Evolutionary conservation across 306 rosid genomes (phyloP).

Genomic region (Abrus pulchellus): DNA sequence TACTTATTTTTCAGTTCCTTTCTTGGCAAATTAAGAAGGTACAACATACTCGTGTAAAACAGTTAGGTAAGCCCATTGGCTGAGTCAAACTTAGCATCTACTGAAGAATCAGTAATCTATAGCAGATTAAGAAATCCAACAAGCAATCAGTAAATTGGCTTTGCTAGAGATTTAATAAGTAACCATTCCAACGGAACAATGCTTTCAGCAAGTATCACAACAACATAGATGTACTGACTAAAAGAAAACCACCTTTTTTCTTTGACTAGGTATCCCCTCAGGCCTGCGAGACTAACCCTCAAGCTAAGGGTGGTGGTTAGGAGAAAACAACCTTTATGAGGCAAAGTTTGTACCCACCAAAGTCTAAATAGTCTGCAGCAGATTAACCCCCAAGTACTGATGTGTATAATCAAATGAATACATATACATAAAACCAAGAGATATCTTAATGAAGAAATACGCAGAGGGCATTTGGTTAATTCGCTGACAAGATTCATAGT

Average conservation of each 20-base stretch:
- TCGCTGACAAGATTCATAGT: background rate
- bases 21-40: background rate
- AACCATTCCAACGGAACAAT: background rate
- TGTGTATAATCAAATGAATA: slow-evolving; percentile 10
- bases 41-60: background rate
- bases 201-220: background rate
- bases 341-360: background rate
- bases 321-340: background rate
- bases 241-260: background rate
- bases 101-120: background rate
- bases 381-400: background rate
- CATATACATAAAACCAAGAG: background rate
- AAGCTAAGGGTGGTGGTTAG: background rate
- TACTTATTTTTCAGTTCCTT: too few species aligned
- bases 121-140: slow-evolving; percentile 15
- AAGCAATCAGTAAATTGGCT: slow-evolving; percentile 4
- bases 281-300: background rate
- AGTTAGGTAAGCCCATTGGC: background rate
- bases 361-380: background rate
- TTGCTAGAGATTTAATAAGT: slow-evolving; percentile 1
- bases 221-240: background rate
- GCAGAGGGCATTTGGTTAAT: background rate
- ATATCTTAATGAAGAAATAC: background rate
- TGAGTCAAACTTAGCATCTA: background rate
- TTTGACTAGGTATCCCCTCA: background rate